Evolutionary conservation across 176 grass and related monocot genomes (phyloP).

Genomic region (Bromus sterilis): DNA sequence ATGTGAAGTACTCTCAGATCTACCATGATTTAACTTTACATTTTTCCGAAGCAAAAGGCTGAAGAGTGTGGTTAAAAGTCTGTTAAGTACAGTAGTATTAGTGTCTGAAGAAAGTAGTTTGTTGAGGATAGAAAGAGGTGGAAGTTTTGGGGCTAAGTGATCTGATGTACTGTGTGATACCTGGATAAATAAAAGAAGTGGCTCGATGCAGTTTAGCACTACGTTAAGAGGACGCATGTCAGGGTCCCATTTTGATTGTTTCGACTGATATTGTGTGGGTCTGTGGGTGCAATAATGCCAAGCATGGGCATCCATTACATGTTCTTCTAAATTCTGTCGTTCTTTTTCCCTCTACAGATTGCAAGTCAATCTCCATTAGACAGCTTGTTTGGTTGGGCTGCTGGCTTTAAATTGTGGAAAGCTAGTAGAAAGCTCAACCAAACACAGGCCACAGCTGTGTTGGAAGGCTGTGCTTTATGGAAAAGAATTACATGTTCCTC

Average conservation of each 20-base stretch:
- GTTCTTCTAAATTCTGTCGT: neutral
- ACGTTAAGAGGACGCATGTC: neutral
- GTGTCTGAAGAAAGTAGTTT: slow-evolving; percentile 9
- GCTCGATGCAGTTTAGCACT: neutral
- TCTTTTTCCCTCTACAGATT: neutral
- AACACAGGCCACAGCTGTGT: too few relatives aligned
- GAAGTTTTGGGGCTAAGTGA: neutral
- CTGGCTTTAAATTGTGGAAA: too few relatives aligned
- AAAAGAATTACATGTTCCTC: neutral
- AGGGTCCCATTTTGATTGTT: neutral
- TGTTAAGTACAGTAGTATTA: neutral
- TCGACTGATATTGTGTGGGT: neutral
- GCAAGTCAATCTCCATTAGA: neutral
- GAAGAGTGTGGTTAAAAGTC: neutral
- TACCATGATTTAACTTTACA: neutral
- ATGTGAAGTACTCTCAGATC: neutral
- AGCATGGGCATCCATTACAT: neutral
- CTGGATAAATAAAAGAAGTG: slow-evolving; percentile 11
- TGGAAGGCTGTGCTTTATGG: too few relatives aligned
- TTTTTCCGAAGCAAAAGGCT: neutral
- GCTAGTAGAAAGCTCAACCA: too few relatives aligned
- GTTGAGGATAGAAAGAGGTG: neutral
- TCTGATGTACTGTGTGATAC: neutral
- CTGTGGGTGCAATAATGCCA: neutral
- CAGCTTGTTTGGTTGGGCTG: too few relatives aligned